Percentiles rank a stretch among this genome's conserved stretches.
phyloP scores from a whole-genome alignment of 352 stramenopile species.

The Globisporangium canariense region DNA sequence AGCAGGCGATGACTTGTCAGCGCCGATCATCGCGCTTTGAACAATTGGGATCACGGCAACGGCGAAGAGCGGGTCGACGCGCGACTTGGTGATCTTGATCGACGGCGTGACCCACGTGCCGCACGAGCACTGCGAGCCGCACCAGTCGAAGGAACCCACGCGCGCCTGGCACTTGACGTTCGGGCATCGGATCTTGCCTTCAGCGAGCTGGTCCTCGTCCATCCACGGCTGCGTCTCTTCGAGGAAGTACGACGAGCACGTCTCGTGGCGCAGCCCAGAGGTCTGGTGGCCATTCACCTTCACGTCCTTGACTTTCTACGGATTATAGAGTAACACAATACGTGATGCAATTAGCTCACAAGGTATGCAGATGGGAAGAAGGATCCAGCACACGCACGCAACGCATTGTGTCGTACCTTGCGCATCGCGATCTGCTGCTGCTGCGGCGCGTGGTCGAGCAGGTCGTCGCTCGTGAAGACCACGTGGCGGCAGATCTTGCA shows the following conservation, averaged over 20 bases:
- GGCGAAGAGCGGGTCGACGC: slow-evolving; percentile 45
- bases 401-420: slow-evolving; percentile 24
- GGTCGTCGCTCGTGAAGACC: slow-evolving; percentile 59
- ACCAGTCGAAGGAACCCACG: slow-evolving; percentile 69
- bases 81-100: slow-evolving; percentile 81
- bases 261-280: slow-evolving; percentile 23
- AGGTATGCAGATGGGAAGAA: not conserved
- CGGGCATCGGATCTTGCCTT: slow-evolving; percentile 75
- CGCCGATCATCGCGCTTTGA: slow-evolving; percentile 17
- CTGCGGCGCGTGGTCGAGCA: slow-evolving; percentile 56
- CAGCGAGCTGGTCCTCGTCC: slow-evolving; percentile 50
- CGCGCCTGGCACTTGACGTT: slow-evolving; percentile 66
- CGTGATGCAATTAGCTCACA: not conserved
- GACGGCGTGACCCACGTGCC: slow-evolving; percentile 82
- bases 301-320: slow-evolving; percentile 67
- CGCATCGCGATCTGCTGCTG: slow-evolving; percentile 63
- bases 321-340: not conserved
- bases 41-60: slow-evolving; percentile 31
- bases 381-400: not conserved
- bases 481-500: slow-evolving; percentile 71
- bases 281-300: slow-evolving; percentile 37
- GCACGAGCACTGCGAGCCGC: slow-evolving; percentile 79
- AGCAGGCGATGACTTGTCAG: slow-evolving; percentile 17
- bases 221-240: slow-evolving; percentile 70
- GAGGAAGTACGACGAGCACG: slow-evolving; percentile 73